phyloP scores from a whole-genome alignment of 2,329 filamentous ascomycete species.

The Ascochyta lentis region DNA sequence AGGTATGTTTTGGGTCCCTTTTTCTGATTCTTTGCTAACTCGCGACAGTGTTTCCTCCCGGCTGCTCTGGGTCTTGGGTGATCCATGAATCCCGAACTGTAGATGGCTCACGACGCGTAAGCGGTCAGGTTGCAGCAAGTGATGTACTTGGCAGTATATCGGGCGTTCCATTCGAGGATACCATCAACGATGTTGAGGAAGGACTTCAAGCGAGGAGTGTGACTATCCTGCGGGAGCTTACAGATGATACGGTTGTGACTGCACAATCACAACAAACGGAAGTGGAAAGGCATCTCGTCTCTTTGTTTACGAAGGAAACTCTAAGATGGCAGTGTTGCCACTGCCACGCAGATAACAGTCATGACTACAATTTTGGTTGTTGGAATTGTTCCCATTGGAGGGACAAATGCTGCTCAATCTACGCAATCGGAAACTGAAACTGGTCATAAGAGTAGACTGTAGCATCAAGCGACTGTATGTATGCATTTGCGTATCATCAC shows the following conservation, averaged over 20 bases:
- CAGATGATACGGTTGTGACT: no score
- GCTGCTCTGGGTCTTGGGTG: no score
- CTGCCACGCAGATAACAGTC: neutral
- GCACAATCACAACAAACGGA: no score
- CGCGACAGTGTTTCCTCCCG: no score
- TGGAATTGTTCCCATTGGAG: neutral
- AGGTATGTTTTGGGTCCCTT: no score
- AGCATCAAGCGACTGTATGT: no score
- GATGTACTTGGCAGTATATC: slow-evolving; percentile 13
- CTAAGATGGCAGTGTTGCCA: neutral
- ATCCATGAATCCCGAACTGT: no score
- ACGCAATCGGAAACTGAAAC: neutral
- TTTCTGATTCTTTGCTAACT: no score
- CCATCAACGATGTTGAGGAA: slow-evolving; percentile 7
- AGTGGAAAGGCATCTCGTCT: no score
- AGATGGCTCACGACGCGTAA: neutral
- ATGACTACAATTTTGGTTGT: neutral
- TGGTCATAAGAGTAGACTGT: neutral
- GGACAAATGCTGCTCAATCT: neutral
- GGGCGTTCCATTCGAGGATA: slow-evolving; percentile 14
- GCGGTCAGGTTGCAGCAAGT: slow-evolving; percentile 12
- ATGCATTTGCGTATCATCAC: no score
- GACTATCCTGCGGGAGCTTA: no score
- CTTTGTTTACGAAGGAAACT: neutral
- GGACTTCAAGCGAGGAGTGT: no score